Percentiles rank a stretch among this genome's conserved stretches.
Conservation (phyloP, 768 basidiomycete genomes). For the Daedaleopsis nitida region DNA sequence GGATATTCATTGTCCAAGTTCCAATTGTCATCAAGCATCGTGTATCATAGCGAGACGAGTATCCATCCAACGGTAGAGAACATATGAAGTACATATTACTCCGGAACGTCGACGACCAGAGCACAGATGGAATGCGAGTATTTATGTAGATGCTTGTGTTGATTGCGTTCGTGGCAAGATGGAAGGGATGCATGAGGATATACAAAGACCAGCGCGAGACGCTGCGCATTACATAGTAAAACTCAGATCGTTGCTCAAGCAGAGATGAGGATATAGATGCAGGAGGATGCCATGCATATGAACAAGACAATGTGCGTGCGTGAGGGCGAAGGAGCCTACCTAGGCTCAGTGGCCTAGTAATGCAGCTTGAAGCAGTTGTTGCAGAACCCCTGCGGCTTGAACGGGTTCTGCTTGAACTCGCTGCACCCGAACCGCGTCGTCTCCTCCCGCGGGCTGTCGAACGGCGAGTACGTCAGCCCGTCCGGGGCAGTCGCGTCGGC, state of each 20-base stretch:
- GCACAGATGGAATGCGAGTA: too few relatives aligned
- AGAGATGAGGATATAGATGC: too few relatives aligned
- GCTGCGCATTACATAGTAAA: neutral
- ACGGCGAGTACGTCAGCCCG: constrained; percentile 49
- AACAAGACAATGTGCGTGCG: too few relatives aligned
- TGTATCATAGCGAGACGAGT: too few relatives aligned
- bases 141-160: too few relatives aligned
- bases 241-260: neutral
- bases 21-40: too few relatives aligned
- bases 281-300: too few relatives aligned
- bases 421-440: constrained; percentile 40
- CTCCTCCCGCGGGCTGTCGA: constrained; percentile 60
- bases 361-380: constrained; percentile 66
- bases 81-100: too few relatives aligned
- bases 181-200: neutral
- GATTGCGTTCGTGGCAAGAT: too few relatives aligned
- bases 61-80: too few relatives aligned
- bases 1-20: too few relatives aligned
- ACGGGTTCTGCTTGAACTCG: constrained; percentile 66
- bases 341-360: neutral
- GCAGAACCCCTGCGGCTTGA: constrained; percentile 66
- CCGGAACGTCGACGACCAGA: too few relatives aligned
- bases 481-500: constrained; percentile 10
- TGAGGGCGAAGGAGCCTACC: neutral
- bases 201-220: neutral